Conservation (phyloP, 495 filamentous ascomycete genomes). For the Talaromyces nanjingensis region DNA sequence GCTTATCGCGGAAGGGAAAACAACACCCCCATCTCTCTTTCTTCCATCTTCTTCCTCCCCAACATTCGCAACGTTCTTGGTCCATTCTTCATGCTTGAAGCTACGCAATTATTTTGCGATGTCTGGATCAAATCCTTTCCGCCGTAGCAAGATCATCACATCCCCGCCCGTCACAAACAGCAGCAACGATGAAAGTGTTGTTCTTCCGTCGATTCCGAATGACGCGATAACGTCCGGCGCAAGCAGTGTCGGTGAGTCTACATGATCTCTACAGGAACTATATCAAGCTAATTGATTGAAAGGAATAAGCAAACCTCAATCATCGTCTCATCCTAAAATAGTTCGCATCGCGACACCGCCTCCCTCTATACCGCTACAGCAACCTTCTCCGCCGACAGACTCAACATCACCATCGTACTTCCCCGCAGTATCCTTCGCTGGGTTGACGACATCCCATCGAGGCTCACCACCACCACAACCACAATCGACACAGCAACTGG, state of each 20-base stretch:
- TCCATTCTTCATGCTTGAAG: slow-evolving; percentile 10
- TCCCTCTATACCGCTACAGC: background rate
- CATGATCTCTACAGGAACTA: background rate
- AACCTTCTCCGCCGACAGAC: slow-evolving; percentile 5
- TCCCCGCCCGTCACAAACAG: background rate
- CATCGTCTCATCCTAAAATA: slow-evolving; percentile 1
- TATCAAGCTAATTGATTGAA: background rate
- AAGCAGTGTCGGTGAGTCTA: background rate
- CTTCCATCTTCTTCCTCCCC: slow-evolving; percentile 13
- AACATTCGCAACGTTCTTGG: slow-evolving; percentile 5
- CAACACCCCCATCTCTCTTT: slow-evolving; percentile 9
- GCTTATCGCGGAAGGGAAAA: background rate
- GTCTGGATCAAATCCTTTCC: slow-evolving; percentile 54
- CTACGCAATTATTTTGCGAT: slow-evolving; percentile 26
- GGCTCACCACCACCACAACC: slow-evolving; percentile 2
- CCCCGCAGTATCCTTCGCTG: slow-evolving; percentile 8
- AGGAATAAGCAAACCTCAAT: background rate
- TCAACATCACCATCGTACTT: background rate
- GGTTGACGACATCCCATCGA: background rate
- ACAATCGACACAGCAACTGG: background rate
- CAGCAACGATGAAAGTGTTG: slow-evolving; percentile 22
- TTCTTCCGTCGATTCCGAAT: slow-evolving; percentile 16
- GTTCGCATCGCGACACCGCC: slow-evolving; percentile 13
- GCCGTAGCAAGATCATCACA: slow-evolving; percentile 29
- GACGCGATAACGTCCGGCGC: background rate